Conservation (phyloP, 345 rosid species). For the Euphorbia peplus region DNA sequence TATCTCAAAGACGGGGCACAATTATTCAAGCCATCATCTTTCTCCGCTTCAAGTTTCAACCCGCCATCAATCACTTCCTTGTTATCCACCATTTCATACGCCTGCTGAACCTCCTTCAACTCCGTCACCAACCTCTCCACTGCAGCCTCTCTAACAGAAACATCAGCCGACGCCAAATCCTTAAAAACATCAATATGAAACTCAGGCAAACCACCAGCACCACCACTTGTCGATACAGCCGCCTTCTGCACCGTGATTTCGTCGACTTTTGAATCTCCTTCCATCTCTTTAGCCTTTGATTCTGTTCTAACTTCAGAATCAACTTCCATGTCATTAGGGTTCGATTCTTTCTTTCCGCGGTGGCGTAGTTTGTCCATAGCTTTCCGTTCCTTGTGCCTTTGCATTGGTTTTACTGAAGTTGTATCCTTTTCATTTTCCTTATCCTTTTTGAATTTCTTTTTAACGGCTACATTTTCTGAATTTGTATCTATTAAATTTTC, state of each 20-base stretch:
- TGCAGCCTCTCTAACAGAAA: conserved; percentile 54
- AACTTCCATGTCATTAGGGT: conserved; percentile 18
- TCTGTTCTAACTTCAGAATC: conserved; percentile 28
- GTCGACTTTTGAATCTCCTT: conserved; percentile 20
- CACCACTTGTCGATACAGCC: conserved; percentile 29
- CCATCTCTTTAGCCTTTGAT: conserved; percentile 22
- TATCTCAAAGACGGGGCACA: conserved; percentile 87
- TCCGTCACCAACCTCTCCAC: conserved; percentile 60
- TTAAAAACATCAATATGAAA: conserved; percentile 69
- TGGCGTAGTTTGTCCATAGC: conserved; percentile 67
- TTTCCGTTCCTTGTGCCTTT: conserved; percentile 75
- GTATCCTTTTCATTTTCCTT: conserved; percentile 3
- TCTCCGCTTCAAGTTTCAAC: conserved; percentile 73
- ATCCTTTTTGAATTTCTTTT: conserved; percentile 46
- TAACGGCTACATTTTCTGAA: conserved; percentile 15
- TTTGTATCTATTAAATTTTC: conserved; percentile 22
- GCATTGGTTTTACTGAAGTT: conserved; percentile 56
- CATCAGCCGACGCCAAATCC: conserved; percentile 65
- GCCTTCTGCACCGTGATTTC: conserved; percentile 23
- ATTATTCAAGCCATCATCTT: conserved; percentile 76
- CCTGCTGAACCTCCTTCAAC: conserved; percentile 72
- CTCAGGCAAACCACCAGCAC: conserved; percentile 45
- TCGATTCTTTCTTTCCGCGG: conserved; percentile 30
- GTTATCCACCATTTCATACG: conserved; percentile 45
- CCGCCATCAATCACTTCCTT: conserved; percentile 52